phyloP scores from a whole-genome alignment of 148 eudicot species.

The Amaranthus hypochondriacus region DNA sequence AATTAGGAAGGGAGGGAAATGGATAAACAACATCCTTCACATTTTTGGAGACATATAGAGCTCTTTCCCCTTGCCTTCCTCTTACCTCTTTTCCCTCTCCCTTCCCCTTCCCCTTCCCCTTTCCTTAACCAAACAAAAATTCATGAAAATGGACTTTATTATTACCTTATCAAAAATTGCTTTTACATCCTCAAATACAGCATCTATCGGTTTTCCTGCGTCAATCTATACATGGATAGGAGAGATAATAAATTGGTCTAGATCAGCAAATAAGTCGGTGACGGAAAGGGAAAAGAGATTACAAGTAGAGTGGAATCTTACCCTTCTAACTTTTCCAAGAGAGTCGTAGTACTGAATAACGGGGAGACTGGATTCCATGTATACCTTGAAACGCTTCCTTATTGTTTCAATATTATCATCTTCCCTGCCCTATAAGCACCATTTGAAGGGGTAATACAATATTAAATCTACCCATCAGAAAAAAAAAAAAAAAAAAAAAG shows the following conservation, averaged over 20 bases:
- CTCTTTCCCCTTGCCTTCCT: too few species aligned
- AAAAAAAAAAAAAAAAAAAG: neutral
- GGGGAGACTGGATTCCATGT: constrained; percentile 44
- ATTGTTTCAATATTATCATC: constrained; percentile 47
- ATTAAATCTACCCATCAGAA: neutral
- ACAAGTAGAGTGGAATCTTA: constrained; percentile 7
- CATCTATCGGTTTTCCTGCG: constrained; percentile 64
- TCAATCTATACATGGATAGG: constrained; percentile 46
- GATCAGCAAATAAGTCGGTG: neutral
- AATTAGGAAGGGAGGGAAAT: too few species aligned
- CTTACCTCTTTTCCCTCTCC: too few species aligned
- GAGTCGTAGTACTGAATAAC: constrained; percentile 35
- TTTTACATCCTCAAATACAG: constrained; percentile 70
- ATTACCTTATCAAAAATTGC: constrained; percentile 62
- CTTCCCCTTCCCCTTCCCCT: too few species aligned
- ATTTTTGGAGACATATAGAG: too few species aligned
- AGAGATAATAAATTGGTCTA: neutral
- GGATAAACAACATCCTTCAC: too few species aligned
- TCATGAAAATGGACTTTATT: neutral
- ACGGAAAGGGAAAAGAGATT: neutral
- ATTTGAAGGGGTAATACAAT: neutral
- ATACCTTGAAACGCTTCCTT: constrained; percentile 47
- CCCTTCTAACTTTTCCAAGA: constrained; percentile 37
- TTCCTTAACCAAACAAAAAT: neutral
- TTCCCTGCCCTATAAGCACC: constrained; percentile 33